Base-by-base conservation (phyloP, 2,329 filamentous ascomycete species). In the Lachnellula subtilissima region DNA sequence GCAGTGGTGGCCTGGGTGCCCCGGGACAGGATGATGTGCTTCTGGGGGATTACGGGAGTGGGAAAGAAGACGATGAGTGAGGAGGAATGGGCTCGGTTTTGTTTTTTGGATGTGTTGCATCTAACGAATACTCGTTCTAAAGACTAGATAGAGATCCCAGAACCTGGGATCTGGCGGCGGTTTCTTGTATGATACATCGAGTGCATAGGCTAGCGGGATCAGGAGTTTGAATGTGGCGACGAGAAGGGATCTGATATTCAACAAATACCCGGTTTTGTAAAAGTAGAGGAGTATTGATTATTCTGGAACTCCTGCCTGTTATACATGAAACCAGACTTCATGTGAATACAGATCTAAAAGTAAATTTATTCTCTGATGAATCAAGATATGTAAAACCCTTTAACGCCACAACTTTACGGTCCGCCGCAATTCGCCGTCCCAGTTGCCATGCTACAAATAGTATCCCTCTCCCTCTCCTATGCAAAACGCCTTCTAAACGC, bases 1-100 rank as follows among this genome's bases (percentile, higher is more conserved):
- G 57, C 25, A 25, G 42, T 9, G 60, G 57, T 25, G 56, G 64
- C 39, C 56, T 78, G 72, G 72, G 83, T 72, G 60, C 84, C 70
- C 61, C 85, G 71, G 70, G 79, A 67, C 65, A 81, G 70, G 86
- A 90, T 64, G 88, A 92, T 69, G 84, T 95, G 53, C 74, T 93
- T 50, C 77, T 95, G 36, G 86, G 86, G 12, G 86, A 93, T 65
- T 88, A 86, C 68, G 80, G 78, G 61, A 81, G 80, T 58, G 88
- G 87, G 67, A 81, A 81, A 65, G 85, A 87, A 64, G 72, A 75
- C 42, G 42, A 45, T 45, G 42, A 45, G 1, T 45, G 42, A 45
- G 42, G 42, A 45, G 42, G 12, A 8, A 19, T 43, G 37, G 12
- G 3, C n/a, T 40, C n/a, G 5, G 5, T 17, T 40, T 40, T 17